Percentiles rank a stretch among this genome's conserved stretches.
Conservation (phyloP, 768 basidiomycete species). For the Boletus fagicola region DNA sequence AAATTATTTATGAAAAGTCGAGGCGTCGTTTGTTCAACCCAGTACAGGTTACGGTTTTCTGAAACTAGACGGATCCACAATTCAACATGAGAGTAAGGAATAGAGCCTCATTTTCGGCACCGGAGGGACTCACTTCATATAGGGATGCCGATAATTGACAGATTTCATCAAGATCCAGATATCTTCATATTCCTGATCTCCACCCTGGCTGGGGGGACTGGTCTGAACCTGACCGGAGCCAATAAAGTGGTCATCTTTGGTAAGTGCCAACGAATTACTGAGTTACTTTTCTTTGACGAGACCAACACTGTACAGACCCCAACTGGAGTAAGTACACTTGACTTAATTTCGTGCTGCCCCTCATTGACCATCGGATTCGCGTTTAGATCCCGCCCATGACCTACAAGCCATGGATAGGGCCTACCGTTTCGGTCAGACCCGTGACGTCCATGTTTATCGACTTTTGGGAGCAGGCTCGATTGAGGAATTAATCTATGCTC, state of each 20-base stretch:
- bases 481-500: constrained; percentile 84
- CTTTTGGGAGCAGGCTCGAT: constrained; percentile 84
- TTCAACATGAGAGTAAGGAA: constrained; percentile 60
- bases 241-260: constrained; percentile 95
- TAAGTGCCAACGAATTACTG: constrained; percentile 30
- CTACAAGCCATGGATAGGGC: constrained; percentile 89
- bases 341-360: not conserved
- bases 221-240: constrained; percentile 85
- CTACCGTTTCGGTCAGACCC: constrained; percentile 82
- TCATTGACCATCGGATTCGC: not conserved
- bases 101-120: not conserved
- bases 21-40: not conserved
- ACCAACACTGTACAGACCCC: constrained; percentile 54
- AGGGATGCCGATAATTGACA: constrained; percentile 88
- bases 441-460: constrained; percentile 82
- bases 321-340: constrained; percentile 81
- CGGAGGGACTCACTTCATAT: constrained; percentile 4
- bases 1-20: not conserved
- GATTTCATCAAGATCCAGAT: constrained; percentile 71
- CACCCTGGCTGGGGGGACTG: constrained; percentile 88
- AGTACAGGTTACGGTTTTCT: constrained; percentile 56
- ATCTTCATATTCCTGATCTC: constrained; percentile 86
- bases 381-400: constrained; percentile 88
- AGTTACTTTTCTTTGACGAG: not conserved
- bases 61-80: constrained; percentile 78